Evolutionary conservation across 2,329 filamentous ascomycete genomes (phyloP).

Genomic region (Colletotrichum euphorbiae): DNA sequence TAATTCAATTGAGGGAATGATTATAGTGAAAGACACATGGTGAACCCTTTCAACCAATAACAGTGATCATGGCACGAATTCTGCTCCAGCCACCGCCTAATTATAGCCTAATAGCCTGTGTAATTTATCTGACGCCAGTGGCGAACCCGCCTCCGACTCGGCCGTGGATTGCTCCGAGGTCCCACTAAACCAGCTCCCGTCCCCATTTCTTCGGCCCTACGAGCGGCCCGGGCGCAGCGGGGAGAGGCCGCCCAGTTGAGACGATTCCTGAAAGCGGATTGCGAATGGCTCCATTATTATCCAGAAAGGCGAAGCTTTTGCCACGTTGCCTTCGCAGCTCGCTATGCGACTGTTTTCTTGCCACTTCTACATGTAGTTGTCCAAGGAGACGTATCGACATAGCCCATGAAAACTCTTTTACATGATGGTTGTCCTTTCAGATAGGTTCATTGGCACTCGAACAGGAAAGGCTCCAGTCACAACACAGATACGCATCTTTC

Average conservation of each 20-base stretch:
- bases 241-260: background rate
- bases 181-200: background rate
- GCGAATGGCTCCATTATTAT: background rate
- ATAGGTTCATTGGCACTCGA: no score
- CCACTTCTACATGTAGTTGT: no score
- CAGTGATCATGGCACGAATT: background rate
- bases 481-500: background rate
- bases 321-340: background rate
- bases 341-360: background rate
- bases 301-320: background rate
- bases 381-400: no score
- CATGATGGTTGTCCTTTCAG: no score
- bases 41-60: background rate
- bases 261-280: background rate
- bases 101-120: constrained; percentile 2
- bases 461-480: background rate
- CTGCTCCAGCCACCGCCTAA: background rate
- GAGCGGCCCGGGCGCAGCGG: background rate
- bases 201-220: background rate
- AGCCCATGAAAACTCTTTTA: no score
- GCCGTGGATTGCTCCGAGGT: background rate
- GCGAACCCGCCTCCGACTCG: background rate
- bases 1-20: no score
- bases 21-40: background rate
- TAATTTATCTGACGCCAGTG: background rate